A percentile compares a stretch with the other conserved stretches of the same genome.
These are phyloP conservation scores for Mortierella sp. DNA, from an alignment of 371 early-diverging fungal genomes.

Conservation along the genomic window DNA sequence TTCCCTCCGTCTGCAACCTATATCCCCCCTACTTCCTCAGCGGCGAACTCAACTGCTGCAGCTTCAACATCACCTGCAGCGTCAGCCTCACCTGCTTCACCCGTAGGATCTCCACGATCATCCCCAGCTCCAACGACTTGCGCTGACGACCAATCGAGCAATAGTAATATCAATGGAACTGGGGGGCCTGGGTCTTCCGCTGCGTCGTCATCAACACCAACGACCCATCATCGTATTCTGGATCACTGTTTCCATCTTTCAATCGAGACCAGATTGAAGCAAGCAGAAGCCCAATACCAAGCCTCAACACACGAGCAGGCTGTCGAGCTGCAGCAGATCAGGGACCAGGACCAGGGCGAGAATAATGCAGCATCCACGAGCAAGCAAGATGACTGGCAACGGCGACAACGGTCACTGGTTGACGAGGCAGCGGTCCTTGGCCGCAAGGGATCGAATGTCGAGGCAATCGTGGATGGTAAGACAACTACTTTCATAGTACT, in stretches of 20 bases:
- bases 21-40: conserved; percentile 17
- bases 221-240: conserved; percentile 71
- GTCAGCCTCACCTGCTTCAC: conserved; percentile 19
- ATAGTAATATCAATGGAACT: not conserved
- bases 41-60: not conserved
- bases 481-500: not conserved
- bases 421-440: conserved; percentile 53
- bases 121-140: conserved; percentile 17
- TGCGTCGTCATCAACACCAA: conserved; percentile 41
- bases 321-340: conserved; percentile 23
- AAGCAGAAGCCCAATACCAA: conserved; percentile 57
- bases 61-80: conserved; percentile 6
- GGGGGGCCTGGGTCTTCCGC: not conserved
- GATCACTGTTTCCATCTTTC: conserved; percentile 70
- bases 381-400: conserved; percentile 38
- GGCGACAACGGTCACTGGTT: conserved; percentile 43
- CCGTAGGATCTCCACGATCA: conserved; percentile 30
- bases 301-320: conserved; percentile 45
- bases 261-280: conserved; percentile 67
- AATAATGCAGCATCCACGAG: not conserved
- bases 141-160: not conserved
- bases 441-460: conserved; percentile 51
- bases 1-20: conserved; percentile 44
- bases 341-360: conserved; percentile 4
- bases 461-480: conserved; percentile 53